Evolutionary conservation across 495 filamentous ascomycete genomes (phyloP).

Genomic region (Podospora pseudoanserina): DNA sequence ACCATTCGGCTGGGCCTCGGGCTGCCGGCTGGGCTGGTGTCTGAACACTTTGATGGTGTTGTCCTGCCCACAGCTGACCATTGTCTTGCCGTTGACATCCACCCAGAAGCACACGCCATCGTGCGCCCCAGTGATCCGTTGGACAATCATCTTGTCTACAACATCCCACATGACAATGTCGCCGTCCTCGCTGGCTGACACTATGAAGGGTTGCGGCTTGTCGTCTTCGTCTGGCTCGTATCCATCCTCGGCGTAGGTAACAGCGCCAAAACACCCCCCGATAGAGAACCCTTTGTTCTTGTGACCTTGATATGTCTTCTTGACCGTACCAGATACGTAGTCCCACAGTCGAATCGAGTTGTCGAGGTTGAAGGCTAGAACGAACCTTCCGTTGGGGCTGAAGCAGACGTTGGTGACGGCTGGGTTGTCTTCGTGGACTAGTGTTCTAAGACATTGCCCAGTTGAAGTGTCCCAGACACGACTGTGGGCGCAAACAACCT

Average conservation of each 20-base stretch:
- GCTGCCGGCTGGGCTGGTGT: conserved; percentile 18
- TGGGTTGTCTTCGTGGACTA: conserved; percentile 95
- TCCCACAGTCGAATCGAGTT: conserved; percentile 88
- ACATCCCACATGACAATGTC: conserved; percentile 88
- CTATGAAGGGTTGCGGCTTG: conserved; percentile 52
- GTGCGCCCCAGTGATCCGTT: conserved; percentile 64
- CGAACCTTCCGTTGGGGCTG: conserved; percentile 86
- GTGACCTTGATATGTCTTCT: conserved; percentile 98
- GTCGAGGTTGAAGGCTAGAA: conserved; percentile 89
- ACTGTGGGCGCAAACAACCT: conserved; percentile 27
- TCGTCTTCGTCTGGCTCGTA: conserved; percentile 26
- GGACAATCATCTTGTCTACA: conserved; percentile 73
- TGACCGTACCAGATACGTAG: conserved; percentile 77
- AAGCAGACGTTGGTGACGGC: conserved; percentile 88
- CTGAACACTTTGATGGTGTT: conserved; percentile 40
- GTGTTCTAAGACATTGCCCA: conserved; percentile 88
- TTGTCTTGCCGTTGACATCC: conserved; percentile 49
- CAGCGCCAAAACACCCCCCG: conserved; percentile 71
- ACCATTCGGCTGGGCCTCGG: conserved; percentile 11
- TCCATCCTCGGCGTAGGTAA: conserved; percentile 38
- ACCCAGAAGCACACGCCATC: conserved; percentile 81
- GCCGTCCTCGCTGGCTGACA: conserved; percentile 84
- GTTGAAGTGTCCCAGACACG: conserved; percentile 94
- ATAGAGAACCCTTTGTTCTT: conserved; percentile 79
- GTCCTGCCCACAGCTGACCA: conserved; percentile 49